phyloP scores from a whole-genome alignment of 176 grass and related monocot species.

The Carex pumila region DNA sequence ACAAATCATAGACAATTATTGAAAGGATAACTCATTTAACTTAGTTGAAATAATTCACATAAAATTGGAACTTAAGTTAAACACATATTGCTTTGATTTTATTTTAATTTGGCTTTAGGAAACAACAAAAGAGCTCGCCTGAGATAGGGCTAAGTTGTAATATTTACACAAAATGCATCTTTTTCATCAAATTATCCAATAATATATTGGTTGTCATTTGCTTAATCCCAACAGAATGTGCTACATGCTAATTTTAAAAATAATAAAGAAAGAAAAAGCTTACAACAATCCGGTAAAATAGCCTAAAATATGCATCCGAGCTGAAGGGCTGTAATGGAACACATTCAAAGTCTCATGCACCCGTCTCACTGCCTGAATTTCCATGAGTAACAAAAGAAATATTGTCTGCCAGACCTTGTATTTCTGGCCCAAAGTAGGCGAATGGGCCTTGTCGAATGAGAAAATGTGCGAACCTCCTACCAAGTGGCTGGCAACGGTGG shows the following conservation, averaged over 20 bases:
- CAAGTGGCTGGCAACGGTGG: conserved; percentile 66
- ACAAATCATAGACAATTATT: background rate
- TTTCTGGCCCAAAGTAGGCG: conserved; percentile 43
- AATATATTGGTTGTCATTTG: background rate
- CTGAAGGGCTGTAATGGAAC: conserved; percentile 82
- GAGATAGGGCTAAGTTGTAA: background rate
- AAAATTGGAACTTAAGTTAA: background rate
- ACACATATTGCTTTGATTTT: background rate
- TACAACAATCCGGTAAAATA: conserved; percentile 87
- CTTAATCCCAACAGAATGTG: background rate
- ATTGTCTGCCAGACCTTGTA: conserved; percentile 71
- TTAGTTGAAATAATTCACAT: background rate
- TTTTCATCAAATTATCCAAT: conserved; percentile 12
- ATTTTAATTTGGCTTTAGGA: background rate
- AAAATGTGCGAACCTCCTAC: conserved; percentile 58
- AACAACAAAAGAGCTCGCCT: background rate
- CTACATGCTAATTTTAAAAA: conserved; percentile 10
- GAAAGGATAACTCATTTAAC: background rate
- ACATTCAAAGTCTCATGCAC: conserved; percentile 85
- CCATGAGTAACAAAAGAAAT: conserved; percentile 75
- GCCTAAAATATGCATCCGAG: conserved; percentile 74
- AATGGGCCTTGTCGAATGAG: conserved; percentile 41
- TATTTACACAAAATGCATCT: background rate
- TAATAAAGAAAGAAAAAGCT: conserved; percentile 25
- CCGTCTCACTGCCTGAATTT: conserved; percentile 80